Evolutionary conservation across 106 monocot genomes (phyloP), one percentile per base, ranked within the genome.

Genomic region (Cymbidium sinense): DNA sequence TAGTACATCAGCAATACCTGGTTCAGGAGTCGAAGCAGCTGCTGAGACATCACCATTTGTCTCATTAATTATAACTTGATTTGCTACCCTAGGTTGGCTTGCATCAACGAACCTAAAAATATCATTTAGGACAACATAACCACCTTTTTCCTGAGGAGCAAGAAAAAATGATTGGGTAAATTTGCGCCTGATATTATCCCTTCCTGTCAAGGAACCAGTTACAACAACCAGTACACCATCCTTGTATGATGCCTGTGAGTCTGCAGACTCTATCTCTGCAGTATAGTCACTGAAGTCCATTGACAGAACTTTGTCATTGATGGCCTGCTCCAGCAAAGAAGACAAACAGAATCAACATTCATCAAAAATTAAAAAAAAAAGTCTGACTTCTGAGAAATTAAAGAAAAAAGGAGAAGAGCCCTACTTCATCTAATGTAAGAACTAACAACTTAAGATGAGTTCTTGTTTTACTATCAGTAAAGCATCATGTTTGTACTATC

Each of bases 91-190:
- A 28, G 81, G 29, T 31, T 77, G 84, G 29, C 30, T 72, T 39
- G 80, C 71, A 69, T 80, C 82, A 47, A 86, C 71, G 79, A 84
- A 86, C 61, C 88, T 82, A 70, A 92, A 86, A 39, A 90, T 74
- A 78, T 95, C 95, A 77, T 89, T 95, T 9, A 88, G 79, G 27
- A 95, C 90, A 79, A 92, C 92, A 77, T 82, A 95, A 77, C 84
- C 88, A 64, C 87, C 87, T 51, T 71, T 88, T 10, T 89, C 92
- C 64, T 92, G 89, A 7, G 89, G 95, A 34, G 95, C 95, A 76
- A 95, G 89, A 70, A 92, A 95, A 81, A 95, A 95, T 65, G 92
- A 83, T 79, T 95, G 92, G 33, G 79, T 73, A 76, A 95, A 95
- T n/a, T 81, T 87, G 37, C 79, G 50, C 11, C 61, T 25, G 21